Base-by-base conservation (phyloP, 345 rosid genomes). In the Anastatica hierochuntica region DNA sequence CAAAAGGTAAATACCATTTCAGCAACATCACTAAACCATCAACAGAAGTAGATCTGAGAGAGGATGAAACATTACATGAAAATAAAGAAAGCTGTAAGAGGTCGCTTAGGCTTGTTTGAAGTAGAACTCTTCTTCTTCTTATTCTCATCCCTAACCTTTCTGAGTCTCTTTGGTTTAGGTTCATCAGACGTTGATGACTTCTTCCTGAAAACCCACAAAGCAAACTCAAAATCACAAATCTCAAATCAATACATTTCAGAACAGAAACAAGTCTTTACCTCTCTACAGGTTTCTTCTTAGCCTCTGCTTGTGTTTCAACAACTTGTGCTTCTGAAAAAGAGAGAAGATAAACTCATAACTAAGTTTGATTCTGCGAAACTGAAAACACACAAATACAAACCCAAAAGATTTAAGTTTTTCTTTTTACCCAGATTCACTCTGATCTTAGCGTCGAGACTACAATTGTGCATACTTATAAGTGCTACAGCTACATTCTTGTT, bases 401-500 rank as follows among this genome's bases (percentile, higher is more conserved):
- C n/a, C n/a, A n/a, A n/a, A n/a, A n/a, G n/a, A n/a, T n/a, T n/a
- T n/a, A n/a, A n/a, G n/a, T n/a, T n/a, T n/a, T n/a, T n/a, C n/a
- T n/a, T n/a, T n/a, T 8, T n/a, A 90, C 96, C 89, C 40, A 83
- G 64, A 43, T 81, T 83, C 81, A 76, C 79, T 76, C 79, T 79
- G 65, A 88, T 85, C 46, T 75, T 83, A 17, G 87, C 94, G 30
- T 92, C 98, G 63, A 92, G 97, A 58, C 95, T 79, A 51, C 95
- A 88, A 54, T 72, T 74, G 27, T 92, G 97, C 75, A 92, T 72
- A 13, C 75, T 55, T 12, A 92, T 81, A 13, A 88, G 90, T 15
- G 79, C 98, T 15, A 88, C 85, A 0, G 98, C 79, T 2, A 92
- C 90, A 35, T 72, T 50, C 75, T 77, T 83, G 35, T 58, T 83